Percentiles rank a stretch among this genome's conserved stretches.
phyloP scores from a whole-genome alignment of 768 basidiomycete genomes.

The Lyophyllum decastes region DNA sequence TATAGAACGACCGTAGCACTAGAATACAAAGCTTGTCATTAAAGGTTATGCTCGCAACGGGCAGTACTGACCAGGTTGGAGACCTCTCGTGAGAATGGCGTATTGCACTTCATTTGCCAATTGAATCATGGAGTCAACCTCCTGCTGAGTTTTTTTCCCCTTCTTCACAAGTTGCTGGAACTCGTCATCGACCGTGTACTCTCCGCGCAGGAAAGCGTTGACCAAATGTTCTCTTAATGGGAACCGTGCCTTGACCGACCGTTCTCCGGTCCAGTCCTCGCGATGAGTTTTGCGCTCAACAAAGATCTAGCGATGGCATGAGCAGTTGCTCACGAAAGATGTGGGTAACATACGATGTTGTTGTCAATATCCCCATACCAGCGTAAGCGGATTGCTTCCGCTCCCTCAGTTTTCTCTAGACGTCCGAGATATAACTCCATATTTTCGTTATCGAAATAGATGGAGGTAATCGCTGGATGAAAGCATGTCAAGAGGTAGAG shows the following conservation, averaged over 20 bases:
- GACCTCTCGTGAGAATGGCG: slow-evolving; percentile 75
- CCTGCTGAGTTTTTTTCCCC: slow-evolving; percentile 90
- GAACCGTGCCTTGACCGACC: slow-evolving; percentile 96
- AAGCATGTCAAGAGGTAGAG: not conserved
- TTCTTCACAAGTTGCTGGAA: slow-evolving; percentile 84
- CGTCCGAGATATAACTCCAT: slow-evolving; percentile 96
- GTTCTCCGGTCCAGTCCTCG: slow-evolving; percentile 99
- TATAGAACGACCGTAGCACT: slow-evolving; percentile 98
- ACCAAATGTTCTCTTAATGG: slow-evolving; percentile 92
- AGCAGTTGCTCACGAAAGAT: not conserved
- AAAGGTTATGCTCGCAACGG: not conserved
- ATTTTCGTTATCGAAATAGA: slow-evolving; percentile 96
- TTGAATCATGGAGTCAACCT: slow-evolving; percentile 93
- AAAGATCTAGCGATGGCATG: slow-evolving; percentile 56
- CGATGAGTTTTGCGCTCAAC: slow-evolving; percentile 91
- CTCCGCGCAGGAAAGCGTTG: slow-evolving; percentile 87
- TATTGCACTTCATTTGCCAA: slow-evolving; percentile 98
- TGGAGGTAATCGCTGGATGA: slow-evolving; percentile 82
- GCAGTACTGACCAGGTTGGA: slow-evolving; percentile 69
- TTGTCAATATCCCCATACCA: slow-evolving; percentile 93
- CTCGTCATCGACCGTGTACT: slow-evolving; percentile 92
- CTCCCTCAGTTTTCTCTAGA: slow-evolving; percentile 97
- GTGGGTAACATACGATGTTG: slow-evolving; percentile 62
- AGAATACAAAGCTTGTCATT: not conserved
- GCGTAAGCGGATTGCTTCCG: slow-evolving; percentile 92